Evolutionary conservation across 2,329 filamentous ascomycete species (phyloP).

Genomic region (Ascochyta viciae-villosae): DNA sequence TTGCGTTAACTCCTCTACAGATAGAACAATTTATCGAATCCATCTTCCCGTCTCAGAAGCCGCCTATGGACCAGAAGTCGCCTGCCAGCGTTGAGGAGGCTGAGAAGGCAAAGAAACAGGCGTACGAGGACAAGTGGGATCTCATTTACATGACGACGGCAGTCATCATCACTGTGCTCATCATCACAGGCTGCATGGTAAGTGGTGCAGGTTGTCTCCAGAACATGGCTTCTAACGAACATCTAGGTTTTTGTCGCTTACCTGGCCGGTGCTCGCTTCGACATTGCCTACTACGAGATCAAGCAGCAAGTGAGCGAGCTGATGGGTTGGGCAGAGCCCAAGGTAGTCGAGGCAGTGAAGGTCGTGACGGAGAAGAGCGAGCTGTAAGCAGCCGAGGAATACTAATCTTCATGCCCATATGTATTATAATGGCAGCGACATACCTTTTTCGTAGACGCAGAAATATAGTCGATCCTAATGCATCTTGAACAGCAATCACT

Average conservation of each 20-base stretch:
- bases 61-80: conserved; percentile 55
- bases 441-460: conserved; percentile 12
- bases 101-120: conserved; percentile 60
- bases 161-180: conserved; percentile 70
- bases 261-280: conserved; percentile 82
- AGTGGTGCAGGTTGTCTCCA: conserved; percentile 39
- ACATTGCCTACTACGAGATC: conserved; percentile 68
- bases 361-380: conserved; percentile 49
- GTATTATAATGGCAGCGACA: conserved; percentile 39
- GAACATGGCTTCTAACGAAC: conserved; percentile 23
- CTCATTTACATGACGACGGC: conserved; percentile 69
- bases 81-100: conserved; percentile 61
- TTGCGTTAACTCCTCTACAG: conserved; percentile 53
- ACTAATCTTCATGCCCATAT: conserved; percentile 32
- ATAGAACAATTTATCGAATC: conserved; percentile 96
- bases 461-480: conserved; percentile 36
- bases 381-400: conserved; percentile 41
- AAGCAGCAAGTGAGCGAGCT: conserved; percentile 57
- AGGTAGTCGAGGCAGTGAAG: conserved; percentile 27
- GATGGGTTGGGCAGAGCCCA: conserved; percentile 31
- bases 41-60: conserved; percentile 85
- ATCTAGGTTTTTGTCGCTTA: conserved; percentile 77
- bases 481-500: conserved; percentile 11
- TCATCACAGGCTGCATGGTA: conserved; percentile 84
- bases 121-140: conserved; percentile 61